Base-by-base conservation (phyloP, 441 rosid species). In the Bocquillonia castaneifolia region DNA sequence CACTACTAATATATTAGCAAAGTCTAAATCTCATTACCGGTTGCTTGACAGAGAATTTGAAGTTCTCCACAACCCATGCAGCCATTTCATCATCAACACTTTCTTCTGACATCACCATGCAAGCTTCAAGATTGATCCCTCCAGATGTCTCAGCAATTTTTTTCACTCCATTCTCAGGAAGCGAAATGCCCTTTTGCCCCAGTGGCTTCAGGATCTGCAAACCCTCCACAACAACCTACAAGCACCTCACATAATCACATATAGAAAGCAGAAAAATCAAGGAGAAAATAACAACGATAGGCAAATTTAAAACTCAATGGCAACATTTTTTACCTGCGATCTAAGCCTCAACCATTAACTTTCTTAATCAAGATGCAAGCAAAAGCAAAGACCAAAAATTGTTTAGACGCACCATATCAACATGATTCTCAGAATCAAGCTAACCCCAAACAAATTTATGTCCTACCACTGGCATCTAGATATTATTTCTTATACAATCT, bases 11-110 rank as follows among this genome's bases (percentile, higher is more conserved):
- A 61, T 37, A 72, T 17, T 17, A 52, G 20, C 29, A 10, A 76
- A 67, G 65, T 32, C 65, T 51, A 31, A 74, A 39, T 73, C 62
- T 40, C 75, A 75, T 74, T 87, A 94, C 98, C 79, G 96, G 96
- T 76, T 90, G 87, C 74, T 84, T 90, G 64, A 90, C 90, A 69
- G 91, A 88, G 79, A 92, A 88, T 84, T 86, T 94, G 75, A 94
- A 42, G 72, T 86, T 88, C 65, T 92, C 94, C 63, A 86, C 86
- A 63, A 69, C 75, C 99, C 98, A 92, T 57, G 81, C 80, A 70
- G 78, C 75, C 71, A 71, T 79, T 75, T 82, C 96, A 72, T 76
- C 78, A 61, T 75, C 86, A 57, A 72, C 67, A 67, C 77, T 61
- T 68, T 85, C 86, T 73, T 78, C 88, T 1, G 86, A 75, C 61